Base-by-base conservation (phyloP, 805 yeast species). In the Candida tammaniensis region DNA sequence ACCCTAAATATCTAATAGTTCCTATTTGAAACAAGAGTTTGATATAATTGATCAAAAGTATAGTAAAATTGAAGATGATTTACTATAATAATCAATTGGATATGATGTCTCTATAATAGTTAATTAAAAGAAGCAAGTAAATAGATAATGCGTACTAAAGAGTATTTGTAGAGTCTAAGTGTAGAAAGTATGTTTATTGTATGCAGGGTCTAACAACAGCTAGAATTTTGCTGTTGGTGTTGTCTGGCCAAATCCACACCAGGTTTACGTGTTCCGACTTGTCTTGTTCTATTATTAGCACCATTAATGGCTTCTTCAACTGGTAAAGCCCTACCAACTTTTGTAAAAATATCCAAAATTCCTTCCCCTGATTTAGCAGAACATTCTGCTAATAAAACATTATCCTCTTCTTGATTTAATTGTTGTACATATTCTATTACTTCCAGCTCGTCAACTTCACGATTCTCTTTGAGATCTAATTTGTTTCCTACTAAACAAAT, bases 401-500 rank as follows among this genome's bases (percentile, higher is more conserved):
- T 51, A 36, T 72, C 70, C 38, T 76, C 82, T 33, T 61, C 61
- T 2, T 80, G 78, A 48, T 51, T 47, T 12, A 61, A 46, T 36
- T 47, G 51, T 21, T 43, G 49, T 13, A 65, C 44, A 38, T 78
- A 80, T 21, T 72, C 65, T 45, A 61, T 59, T 0, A 86, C 85
- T 35, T 60, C 67, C 11, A 41, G 38, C 37, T 53, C 57, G 3
- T 54, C 58, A 2, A 67, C 69, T 35, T 64, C 59, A 31, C 88
- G 65, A 22, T 71, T 69, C 4, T 57, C 61, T 11, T 55, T 72
- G 44, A 84, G 61, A 60, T 84, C 94, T 1, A 70, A 47, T 51
- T 84, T 84, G 52, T 84, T 84, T n/a, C 89, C 94, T n/a, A 81
- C 86, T 24, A 84, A 57, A 21, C 91, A 86, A 44, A 93, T 85